Percentiles rank a stretch among this genome's conserved stretches.
Evolutionary conservation across 1,139 yeast genomes (phyloP).

Genomic region (Taiozyma sp.): DNA sequence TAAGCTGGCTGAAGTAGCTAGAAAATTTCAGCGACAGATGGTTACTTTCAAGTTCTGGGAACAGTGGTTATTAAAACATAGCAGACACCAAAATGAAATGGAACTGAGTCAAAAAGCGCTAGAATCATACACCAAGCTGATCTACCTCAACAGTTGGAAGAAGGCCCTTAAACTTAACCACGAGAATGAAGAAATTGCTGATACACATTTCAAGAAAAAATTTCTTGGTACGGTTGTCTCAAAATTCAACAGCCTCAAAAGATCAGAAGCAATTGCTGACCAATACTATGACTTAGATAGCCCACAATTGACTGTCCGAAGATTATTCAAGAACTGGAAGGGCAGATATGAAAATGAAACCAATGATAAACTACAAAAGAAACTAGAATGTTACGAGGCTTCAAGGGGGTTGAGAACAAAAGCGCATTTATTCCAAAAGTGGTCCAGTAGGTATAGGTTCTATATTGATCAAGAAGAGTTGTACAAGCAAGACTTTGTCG

Average conservation of each 20-base stretch:
- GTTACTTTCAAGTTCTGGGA: slow-evolving; percentile 5
- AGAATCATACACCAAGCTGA: slow-evolving; percentile 15
- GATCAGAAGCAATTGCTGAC: slow-evolving; percentile 1
- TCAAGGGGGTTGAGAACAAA: background rate
- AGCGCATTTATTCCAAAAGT: slow-evolving; percentile 1
- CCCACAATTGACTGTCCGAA: background rate
- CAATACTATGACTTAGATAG: slow-evolving; percentile 3
- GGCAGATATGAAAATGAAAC: slow-evolving; percentile 3
- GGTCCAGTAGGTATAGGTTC: slow-evolving; percentile 9
- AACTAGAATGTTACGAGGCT: slow-evolving; percentile 2
- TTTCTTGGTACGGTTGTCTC: slow-evolving; percentile 1
- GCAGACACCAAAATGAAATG: slow-evolving; percentile 5
- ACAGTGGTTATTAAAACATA: slow-evolving; percentile 7
- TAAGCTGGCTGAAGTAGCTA: background rate
- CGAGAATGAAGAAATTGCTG: slow-evolving; percentile 4
- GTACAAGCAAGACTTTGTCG: slow-evolving; percentile 6
- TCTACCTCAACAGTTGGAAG: slow-evolving; percentile 18
- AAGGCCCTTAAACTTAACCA: background rate
- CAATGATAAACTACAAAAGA: slow-evolving; percentile 11
- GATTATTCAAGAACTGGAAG: slow-evolving; percentile 13
- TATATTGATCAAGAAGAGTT: slow-evolving; percentile 6
- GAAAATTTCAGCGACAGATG: background rate
- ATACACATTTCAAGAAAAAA: slow-evolving; percentile 7
- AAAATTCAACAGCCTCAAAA: slow-evolving; percentile 2
- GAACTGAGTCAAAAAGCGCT: slow-evolving; percentile 14